Evolutionary conservation across 192 early-diverging fungal species (phyloP).

Genomic region (Rhizophagus prolifer): DNA sequence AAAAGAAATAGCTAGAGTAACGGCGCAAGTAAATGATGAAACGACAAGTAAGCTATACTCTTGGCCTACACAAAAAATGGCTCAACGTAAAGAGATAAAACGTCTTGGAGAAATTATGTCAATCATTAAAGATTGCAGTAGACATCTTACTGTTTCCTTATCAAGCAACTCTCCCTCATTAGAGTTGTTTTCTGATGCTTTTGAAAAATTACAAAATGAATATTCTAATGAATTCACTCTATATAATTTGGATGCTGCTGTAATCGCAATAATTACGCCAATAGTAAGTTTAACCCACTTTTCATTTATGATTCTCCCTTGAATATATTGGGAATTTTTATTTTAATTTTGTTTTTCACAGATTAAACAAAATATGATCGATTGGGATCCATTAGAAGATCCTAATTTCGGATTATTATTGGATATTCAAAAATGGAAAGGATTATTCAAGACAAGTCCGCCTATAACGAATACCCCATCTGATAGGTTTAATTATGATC

Average conservation of each 20-base stretch:
- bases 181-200: conserved; percentile 46
- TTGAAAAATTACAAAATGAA: conserved; percentile 55
- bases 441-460: conserved; percentile 44
- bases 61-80: no score
- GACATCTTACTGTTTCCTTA: conserved; percentile 23
- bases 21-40: conserved; percentile 39
- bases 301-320: not conserved
- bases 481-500: not conserved
- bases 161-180: conserved; percentile 33
- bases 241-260: conserved; percentile 65
- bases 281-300: conserved; percentile 15
- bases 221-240: conserved; percentile 57
- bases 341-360: conserved; percentile 22
- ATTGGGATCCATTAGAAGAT: conserved; percentile 68
- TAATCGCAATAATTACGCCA: conserved; percentile 59
- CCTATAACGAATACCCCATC: not conserved
- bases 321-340: not conserved
- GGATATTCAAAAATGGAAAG: conserved; percentile 57
- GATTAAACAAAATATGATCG: conserved; percentile 38
- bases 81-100: no score
- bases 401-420: conserved; percentile 50
- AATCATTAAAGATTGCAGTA: conserved; percentile 49
- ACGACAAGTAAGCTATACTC: conserved; percentile 24
- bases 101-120: conserved; percentile 45
- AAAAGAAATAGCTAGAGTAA: conserved; percentile 42